Percentiles rank a stretch among this genome's conserved stretches.
Evolutionary conservation across 1,284 basidiomycete genomes (phyloP).

Genomic region (Cystobasidium sp.): DNA sequence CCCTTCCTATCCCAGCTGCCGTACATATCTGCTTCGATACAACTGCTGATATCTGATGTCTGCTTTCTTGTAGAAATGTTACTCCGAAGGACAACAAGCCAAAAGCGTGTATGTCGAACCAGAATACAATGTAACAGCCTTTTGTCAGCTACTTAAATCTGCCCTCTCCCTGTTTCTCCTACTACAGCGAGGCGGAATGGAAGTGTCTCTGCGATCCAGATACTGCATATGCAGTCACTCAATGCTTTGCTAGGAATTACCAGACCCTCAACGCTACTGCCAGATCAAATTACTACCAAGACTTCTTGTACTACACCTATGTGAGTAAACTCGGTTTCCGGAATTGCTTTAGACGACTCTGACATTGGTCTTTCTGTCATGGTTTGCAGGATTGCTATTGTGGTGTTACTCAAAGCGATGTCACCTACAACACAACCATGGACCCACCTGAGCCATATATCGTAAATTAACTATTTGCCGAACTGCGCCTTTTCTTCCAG

Average conservation of each 20-base stretch:
- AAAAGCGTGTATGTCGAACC: slow-evolving; percentile 1
- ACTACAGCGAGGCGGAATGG: slow-evolving; percentile 5
- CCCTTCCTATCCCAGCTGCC: no score
- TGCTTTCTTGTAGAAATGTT: slow-evolving; percentile 20
- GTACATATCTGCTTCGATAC: no score
- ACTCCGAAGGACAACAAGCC: slow-evolving; percentile 12
- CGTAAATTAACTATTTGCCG: background rate
- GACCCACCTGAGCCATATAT: slow-evolving; percentile 19
- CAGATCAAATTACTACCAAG: slow-evolving; percentile 28
- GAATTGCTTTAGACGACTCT: no score
- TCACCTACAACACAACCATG: slow-evolving; percentile 27
- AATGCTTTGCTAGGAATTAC: slow-evolving; percentile 33
- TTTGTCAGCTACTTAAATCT: no score
- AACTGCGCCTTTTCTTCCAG: no score
- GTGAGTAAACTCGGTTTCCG: background rate
- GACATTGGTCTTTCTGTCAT: no score
- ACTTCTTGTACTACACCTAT: slow-evolving; percentile 34
- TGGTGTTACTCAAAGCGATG: slow-evolving; percentile 29
- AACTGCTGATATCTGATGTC: no score
- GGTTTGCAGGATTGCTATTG: slow-evolving; percentile 30
- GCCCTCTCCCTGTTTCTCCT: no score
- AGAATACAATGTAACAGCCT: no score
- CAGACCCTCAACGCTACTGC: background rate
- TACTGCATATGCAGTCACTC: slow-evolving; percentile 36
- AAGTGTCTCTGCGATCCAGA: slow-evolving; percentile 34